A percentile compares a stretch with the other conserved stretches of the same genome.
These are phyloP conservation scores for Chlamydomonas sp. DNA, from an alignment of 139 green algal genomes.

Conservation along the genomic window DNA sequence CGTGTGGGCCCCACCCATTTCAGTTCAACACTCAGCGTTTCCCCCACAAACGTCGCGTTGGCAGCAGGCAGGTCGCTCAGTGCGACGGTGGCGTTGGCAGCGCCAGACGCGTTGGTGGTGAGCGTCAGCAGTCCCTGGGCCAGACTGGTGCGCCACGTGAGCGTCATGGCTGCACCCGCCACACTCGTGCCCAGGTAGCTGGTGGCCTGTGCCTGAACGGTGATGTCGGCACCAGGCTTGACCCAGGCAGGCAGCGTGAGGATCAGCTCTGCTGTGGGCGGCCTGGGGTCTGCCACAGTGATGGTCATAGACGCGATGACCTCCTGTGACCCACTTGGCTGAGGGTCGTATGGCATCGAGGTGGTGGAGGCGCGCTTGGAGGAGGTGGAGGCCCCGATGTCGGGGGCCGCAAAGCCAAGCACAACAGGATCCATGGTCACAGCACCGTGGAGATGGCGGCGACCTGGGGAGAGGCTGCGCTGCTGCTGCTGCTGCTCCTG, in stretches of 20 bases:
- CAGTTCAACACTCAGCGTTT: not conserved
- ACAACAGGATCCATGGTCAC: too few species aligned
- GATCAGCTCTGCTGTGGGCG: slow-evolving; percentile 39
- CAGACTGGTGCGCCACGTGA: slow-evolving; percentile 18
- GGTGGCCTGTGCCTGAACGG: not conserved
- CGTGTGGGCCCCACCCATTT: too few species aligned
- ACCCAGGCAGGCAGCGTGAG: slow-evolving; percentile 26
- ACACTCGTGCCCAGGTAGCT: slow-evolving; percentile 26
- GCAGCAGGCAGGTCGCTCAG: not conserved
- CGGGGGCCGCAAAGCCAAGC: too few species aligned
- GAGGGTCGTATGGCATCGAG: too few species aligned
- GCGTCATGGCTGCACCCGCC: slow-evolving; percentile 1
- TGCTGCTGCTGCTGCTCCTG: too few species aligned
- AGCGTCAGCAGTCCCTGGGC: slow-evolving; percentile 6
- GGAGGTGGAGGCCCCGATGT: too few species aligned
- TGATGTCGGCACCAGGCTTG: not conserved
- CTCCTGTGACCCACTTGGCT: not conserved
- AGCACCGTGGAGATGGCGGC: too few species aligned
- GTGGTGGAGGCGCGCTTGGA: too few species aligned
- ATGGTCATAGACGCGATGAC: slow-evolving; percentile 11
- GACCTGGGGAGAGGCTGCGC: too few species aligned
- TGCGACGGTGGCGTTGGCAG: not conserved
- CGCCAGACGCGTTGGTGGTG: not conserved
- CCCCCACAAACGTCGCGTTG: not conserved
- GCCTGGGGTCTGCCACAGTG: slow-evolving; percentile 35